Percentiles rank a stretch among this genome's conserved stretches.
Evolutionary conservation across 306 rosid species (phyloP).

Genomic region (Trifolium subterraneum): DNA sequence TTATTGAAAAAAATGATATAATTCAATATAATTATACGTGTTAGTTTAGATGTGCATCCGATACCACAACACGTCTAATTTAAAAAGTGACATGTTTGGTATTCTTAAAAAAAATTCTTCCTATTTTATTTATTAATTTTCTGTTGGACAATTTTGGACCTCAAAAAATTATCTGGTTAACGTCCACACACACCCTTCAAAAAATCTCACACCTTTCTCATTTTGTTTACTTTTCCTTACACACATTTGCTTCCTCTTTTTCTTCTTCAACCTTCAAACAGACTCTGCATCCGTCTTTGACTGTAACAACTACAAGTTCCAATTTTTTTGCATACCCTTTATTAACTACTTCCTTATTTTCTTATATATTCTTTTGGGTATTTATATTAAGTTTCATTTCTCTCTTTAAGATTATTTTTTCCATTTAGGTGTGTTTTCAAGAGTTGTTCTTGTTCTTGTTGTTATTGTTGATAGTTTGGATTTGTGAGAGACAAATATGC

Average conservation of each 20-base stretch:
- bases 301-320: constrained; percentile 42
- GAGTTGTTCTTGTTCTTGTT: background rate
- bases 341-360: constrained; percentile 26
- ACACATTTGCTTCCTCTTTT: constrained; percentile 40
- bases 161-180: constrained; percentile 62
- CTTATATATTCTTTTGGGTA: constrained; percentile 15
- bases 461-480: constrained; percentile 11
- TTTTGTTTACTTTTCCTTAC: constrained; percentile 47
- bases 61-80: too few species aligned
- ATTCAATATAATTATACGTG: too few species aligned
- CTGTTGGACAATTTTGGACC: constrained; percentile 58
- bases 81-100: too few species aligned
- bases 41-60: too few species aligned
- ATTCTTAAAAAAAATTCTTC: too few species aligned
- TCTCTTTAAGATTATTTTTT: background rate
- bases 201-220: constrained; percentile 43
- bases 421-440: constrained; percentile 30
- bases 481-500: constrained; percentile 56
- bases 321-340: constrained; percentile 49
- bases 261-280: constrained; percentile 42
- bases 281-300: constrained; percentile 55
- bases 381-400: constrained; percentile 24
- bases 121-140: constrained; percentile 4
- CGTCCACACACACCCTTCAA: constrained; percentile 55
- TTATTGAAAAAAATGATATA: too few species aligned